phyloP scores from a whole-genome alignment of 2,329 filamentous ascomycete genomes.

The Colletotrichum sansevieriae region DNA sequence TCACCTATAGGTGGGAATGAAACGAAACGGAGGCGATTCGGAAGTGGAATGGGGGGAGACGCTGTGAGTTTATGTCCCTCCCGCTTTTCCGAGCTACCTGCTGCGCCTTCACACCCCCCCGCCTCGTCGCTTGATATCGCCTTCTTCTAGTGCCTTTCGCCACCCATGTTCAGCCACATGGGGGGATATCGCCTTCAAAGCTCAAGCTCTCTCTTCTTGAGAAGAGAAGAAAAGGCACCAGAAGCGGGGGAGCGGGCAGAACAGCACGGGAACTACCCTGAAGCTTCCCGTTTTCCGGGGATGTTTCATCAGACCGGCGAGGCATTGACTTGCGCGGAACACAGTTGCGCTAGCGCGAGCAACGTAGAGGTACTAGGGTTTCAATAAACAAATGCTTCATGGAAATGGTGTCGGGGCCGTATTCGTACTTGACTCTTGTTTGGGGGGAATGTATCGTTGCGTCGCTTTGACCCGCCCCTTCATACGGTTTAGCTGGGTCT shows the following conservation, averaged over 20 bases:
- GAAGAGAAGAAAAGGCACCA: neutral
- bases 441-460: neutral
- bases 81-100: constrained; percentile 1
- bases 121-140: neutral
- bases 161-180: too few species aligned
- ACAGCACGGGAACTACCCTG: constrained; percentile 27
- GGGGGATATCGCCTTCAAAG: neutral
- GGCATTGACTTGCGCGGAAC: constrained; percentile 23
- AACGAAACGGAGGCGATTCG: constrained; percentile 6
- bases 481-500: neutral
- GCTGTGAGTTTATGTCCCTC: constrained; percentile 31
- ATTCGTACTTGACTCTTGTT: constrained; percentile 9
- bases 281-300: constrained; percentile 22
- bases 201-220: constrained; percentile 22
- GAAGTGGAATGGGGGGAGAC: neutral
- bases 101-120: neutral
- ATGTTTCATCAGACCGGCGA: constrained; percentile 27
- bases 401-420: neutral
- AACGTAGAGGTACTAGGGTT: constrained; percentile 15
- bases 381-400: neutral
- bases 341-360: constrained; percentile 19
- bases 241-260: constrained; percentile 2
- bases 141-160: too few species aligned
- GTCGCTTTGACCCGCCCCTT: constrained; percentile 12
- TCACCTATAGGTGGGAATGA: neutral